These are phyloP conservation scores for Penicillium cinerascens DNA, from an alignment of 495 filamentous ascomycete genomes.

Conservation along the genomic window DNA sequence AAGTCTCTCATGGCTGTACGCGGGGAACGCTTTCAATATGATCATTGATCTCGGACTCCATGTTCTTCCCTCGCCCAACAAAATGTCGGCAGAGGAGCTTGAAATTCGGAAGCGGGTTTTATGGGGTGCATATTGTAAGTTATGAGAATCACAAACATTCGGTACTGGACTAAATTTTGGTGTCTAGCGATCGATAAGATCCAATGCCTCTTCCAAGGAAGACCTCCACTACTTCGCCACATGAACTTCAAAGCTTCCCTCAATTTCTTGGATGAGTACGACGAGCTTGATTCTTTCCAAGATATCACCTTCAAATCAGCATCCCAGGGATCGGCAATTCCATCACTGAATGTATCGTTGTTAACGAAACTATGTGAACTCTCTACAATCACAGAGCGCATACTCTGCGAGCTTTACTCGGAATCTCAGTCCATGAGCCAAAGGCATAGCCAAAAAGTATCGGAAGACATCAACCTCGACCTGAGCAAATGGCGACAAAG, in stretches of 20 bases:
- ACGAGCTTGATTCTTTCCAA: slow-evolving; percentile 33
- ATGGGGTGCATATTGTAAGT: slow-evolving; percentile 41
- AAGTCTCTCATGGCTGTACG: slow-evolving; percentile 45
- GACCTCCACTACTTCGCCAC: slow-evolving; percentile 28
- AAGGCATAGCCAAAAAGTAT: slow-evolving; percentile 14
- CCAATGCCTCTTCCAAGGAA: slow-evolving; percentile 33
- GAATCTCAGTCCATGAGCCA: slow-evolving; percentile 21
- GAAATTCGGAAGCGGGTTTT: slow-evolving; percentile 41
- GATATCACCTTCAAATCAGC: slow-evolving; percentile 19
- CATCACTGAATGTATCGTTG: slow-evolving; percentile 27
- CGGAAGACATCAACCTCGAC: slow-evolving; percentile 20
- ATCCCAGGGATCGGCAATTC: slow-evolving; percentile 6
- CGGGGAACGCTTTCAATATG: slow-evolving; percentile 43
- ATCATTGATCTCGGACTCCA: slow-evolving; percentile 48
- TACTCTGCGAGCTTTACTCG: slow-evolving; percentile 29
- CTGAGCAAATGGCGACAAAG: slow-evolving; percentile 22
- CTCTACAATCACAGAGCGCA: slow-evolving; percentile 28
- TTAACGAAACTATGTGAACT: slow-evolving; percentile 32
- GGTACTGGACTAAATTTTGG: not conserved
- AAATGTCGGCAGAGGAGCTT: slow-evolving; percentile 34
- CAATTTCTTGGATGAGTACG: slow-evolving; percentile 30
- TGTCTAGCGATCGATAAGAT: slow-evolving; percentile 29
- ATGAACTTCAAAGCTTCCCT: slow-evolving; percentile 27
- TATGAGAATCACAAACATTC: not conserved
- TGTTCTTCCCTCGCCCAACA: slow-evolving; percentile 20